Conservation (phyloP, 1,139 yeast genomes). For the Yamadazyma mexicana region DNA sequence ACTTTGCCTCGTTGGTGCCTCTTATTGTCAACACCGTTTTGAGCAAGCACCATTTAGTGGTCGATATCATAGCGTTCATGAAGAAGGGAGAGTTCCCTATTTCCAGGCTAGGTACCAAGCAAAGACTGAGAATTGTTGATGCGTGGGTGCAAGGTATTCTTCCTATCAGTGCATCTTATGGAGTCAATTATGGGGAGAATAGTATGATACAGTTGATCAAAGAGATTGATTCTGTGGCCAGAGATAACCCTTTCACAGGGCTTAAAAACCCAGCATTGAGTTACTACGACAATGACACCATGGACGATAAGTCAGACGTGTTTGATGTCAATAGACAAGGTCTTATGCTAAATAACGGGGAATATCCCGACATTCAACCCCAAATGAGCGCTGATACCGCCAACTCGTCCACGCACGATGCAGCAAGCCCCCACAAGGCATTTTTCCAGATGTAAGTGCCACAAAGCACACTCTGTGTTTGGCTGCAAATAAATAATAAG, state of each 20-base stretch:
- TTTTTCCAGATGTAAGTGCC: constrained; percentile 12
- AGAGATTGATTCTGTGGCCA: constrained; percentile 46
- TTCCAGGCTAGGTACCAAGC: constrained; percentile 73
- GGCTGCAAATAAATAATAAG: too few relatives aligned
- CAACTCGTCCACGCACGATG: constrained; percentile 2
- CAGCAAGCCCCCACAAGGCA: constrained; percentile 8
- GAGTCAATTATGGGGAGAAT: constrained; percentile 67
- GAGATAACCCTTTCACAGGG: constrained; percentile 44
- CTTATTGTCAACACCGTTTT: constrained; percentile 76
- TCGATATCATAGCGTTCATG: constrained; percentile 83
- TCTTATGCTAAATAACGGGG: constrained; percentile 25
- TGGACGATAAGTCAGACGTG: constrained; percentile 26
- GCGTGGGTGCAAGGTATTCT: constrained; percentile 53
- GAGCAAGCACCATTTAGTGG: constrained; percentile 79
- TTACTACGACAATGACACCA: constrained; percentile 35
- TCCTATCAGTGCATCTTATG: constrained; percentile 44
- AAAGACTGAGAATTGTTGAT: constrained; percentile 68
- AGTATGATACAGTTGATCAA: constrained; percentile 56
- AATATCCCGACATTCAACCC: not conserved
- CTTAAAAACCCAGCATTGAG: constrained; percentile 45
- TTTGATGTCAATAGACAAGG: constrained; percentile 33
- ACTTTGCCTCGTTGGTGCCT: constrained; percentile 76
- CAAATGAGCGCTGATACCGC: constrained; percentile 5
- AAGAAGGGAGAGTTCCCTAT: constrained; percentile 63
- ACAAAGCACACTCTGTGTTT: too few relatives aligned